phyloP scores from a whole-genome alignment of 306 rosid genomes.

The Pterocarpus santalinus region DNA sequence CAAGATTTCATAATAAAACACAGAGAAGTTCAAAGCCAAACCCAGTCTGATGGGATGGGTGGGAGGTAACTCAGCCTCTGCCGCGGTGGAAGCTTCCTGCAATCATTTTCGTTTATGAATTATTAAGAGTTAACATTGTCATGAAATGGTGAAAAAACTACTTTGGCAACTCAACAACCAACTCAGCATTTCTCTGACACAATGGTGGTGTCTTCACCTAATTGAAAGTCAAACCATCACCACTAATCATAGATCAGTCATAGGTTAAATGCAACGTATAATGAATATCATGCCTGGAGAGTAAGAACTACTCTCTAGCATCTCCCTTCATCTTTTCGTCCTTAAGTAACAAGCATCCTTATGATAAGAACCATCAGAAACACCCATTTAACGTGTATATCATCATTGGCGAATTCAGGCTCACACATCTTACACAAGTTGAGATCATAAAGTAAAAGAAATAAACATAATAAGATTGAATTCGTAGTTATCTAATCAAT shows the following conservation, averaged over 20 bases:
- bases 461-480: not conserved
- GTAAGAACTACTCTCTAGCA: not conserved
- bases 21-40: conserved; percentile 63
- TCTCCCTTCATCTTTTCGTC: not conserved
- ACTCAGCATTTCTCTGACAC: not conserved
- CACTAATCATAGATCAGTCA: not conserved
- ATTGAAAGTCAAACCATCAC: not conserved
- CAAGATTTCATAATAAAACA: conserved; percentile 65
- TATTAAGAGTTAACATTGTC: not conserved
- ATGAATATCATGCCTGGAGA: not conserved
- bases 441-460: not conserved
- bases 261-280: not conserved
- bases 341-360: not conserved
- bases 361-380: not conserved
- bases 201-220: not conserved
- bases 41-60: conserved; percentile 69
- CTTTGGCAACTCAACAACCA: not conserved
- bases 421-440: not conserved
- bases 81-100: conserved; percentile 51
- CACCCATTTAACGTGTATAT: not conserved
- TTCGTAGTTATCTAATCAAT: not conserved
- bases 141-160: not conserved
- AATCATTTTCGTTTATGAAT: not conserved
- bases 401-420: not conserved
- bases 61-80: conserved; percentile 56